Conservation (phyloP, 2,329 filamentous ascomycete species). For the Cadophora sp. region DNA sequence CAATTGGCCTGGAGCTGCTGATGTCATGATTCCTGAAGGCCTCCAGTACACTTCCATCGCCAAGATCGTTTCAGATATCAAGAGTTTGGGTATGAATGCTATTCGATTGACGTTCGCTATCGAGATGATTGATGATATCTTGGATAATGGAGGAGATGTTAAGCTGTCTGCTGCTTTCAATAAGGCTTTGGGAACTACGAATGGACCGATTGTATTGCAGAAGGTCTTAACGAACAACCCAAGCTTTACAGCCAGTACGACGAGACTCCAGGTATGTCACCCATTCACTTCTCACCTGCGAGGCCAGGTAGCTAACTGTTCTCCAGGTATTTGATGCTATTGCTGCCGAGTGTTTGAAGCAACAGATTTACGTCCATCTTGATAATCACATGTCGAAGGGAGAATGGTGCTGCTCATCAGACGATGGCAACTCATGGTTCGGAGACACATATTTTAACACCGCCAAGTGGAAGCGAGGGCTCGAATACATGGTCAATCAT, state of each 20-base stretch:
- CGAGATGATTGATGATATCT: conserved; percentile 67
- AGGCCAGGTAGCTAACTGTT: conserved; percentile 55
- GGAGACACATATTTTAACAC: conserved; percentile 65
- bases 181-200: conserved; percentile 55
- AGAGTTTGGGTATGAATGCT: conserved; percentile 66
- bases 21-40: conserved; percentile 69
- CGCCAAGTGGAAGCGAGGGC: conserved; percentile 65
- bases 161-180: conserved; percentile 53
- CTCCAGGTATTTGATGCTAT: conserved; percentile 66
- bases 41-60: conserved; percentile 66
- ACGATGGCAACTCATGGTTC: conserved; percentile 66
- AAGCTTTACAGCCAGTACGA: conserved; percentile 59
- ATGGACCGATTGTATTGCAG: conserved; percentile 57
- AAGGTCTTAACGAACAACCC: conserved; percentile 64
- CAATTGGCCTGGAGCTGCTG: conserved; percentile 69
- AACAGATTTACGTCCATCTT: conserved; percentile 63
- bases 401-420: conserved; percentile 62
- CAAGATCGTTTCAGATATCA: conserved; percentile 58
- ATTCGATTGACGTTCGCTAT: conserved; percentile 69
- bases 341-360: conserved; percentile 60
- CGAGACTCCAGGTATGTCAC: conserved; percentile 56
- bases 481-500: conserved; percentile 65
- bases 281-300: conserved; percentile 53
- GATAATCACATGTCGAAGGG: conserved; percentile 67
- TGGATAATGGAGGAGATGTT: conserved; percentile 56